These are phyloP conservation scores for Cutaneotrichosporon sp. DNA, from an alignment of 1,284 basidiomycete species.

Conservation along the genomic window DNA sequence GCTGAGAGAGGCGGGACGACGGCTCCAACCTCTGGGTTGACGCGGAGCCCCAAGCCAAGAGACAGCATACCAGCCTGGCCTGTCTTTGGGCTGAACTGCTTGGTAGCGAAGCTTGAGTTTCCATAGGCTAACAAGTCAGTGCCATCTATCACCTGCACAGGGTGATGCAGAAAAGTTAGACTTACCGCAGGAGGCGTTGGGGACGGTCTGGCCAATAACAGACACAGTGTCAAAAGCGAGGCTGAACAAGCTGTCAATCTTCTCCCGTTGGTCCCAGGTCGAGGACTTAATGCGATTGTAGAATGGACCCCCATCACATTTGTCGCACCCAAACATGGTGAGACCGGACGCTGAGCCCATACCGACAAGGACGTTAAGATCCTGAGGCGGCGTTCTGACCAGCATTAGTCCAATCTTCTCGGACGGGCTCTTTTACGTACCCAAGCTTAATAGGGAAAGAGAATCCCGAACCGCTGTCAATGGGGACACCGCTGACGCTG, in stretches of 20 bases:
- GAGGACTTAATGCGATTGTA: background rate
- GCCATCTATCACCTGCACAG: no score
- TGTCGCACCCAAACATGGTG: background rate
- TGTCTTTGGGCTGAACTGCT: background rate
- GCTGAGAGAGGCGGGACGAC: background rate
- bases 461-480: background rate
- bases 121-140: background rate
- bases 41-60: background rate
- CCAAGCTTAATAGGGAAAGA: background rate
- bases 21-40: background rate
- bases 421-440: background rate
- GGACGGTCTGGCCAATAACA: background rate
- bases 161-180: background rate
- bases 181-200: background rate
- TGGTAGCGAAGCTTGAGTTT: background rate
- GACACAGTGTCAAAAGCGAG: background rate
- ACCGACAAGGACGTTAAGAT: background rate
- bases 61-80: background rate
- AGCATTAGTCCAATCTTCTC: background rate
- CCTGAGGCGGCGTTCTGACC: background rate
- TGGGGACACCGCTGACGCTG: no score
- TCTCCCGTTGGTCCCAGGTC: background rate
- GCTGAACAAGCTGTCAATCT: background rate
- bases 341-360: background rate
- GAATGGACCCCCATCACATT: background rate